Evolutionary conservation across 208 protist genomes (phyloP), one percentile per base, ranked within the genome.

Genomic region (Crithidia mellificae): DNA sequence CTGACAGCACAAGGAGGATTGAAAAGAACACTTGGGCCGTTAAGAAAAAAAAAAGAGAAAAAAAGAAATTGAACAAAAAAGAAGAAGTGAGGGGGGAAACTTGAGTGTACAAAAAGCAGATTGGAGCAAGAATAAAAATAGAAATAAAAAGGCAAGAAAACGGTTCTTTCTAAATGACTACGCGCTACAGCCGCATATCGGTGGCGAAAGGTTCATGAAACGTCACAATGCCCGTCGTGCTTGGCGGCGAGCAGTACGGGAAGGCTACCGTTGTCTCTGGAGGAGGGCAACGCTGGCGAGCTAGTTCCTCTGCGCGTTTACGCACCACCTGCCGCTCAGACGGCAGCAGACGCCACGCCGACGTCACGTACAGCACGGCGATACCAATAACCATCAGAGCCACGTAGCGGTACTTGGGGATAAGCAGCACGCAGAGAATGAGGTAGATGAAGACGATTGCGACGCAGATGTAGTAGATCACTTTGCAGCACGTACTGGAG

Each of bases 341-440:
- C 15, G 69, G 69, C 63, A 75, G 38, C 24, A 63, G 29, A 6
- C 69, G 61, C 69, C 69, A 75, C 51, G 69, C 69, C 0, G 69
- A 75, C 6, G 55, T 59, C 7, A 53, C 55, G 38, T 59, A 75
- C 15, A 64, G 38, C 0, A n/a, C 54, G 25, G 58, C 27, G n/a
- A 75, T 19, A 2, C 14, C 55, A 12, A 75, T 29, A 6, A 68
- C 47, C 46, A 75, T 63, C 2, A 75, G 20, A 5, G 69, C 69
- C 12, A 75, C 61, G 29, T 52, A 68, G 36, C 69, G 61, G 47
- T 75, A 75, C 36, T 75, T 41, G 1, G 69, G 69, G 34, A 75
- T 49, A 2, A 62, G 20, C 17, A 64, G 12, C 14, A 64, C 47
- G n/a, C 69, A 75, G 0, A 75, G 2, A 14, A 68, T 58, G 9